These are phyloP conservation scores for Trametes hirsuta DNA, from an alignment of 1,284 basidiomycete genomes.

Conservation along the genomic window DNA sequence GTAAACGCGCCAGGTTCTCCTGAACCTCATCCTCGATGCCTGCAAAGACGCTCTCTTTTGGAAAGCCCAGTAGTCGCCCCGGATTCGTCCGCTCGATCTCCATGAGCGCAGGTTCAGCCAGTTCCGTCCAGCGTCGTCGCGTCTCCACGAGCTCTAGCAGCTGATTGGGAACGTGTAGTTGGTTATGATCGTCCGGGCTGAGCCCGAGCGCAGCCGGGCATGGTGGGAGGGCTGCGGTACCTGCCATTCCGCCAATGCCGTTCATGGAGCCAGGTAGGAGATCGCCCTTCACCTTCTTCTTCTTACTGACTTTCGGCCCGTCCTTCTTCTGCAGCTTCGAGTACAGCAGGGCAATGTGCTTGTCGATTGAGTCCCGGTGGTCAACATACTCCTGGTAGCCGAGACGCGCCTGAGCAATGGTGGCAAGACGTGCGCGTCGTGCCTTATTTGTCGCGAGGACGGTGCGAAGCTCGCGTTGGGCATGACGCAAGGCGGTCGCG, in stretches of 20 bases:
- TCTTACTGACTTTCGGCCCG: conserved; percentile 64
- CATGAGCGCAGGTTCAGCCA: conserved; percentile 68
- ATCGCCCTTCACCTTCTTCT: conserved; percentile 64
- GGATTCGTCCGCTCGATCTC: conserved; percentile 64
- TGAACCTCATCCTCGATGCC: conserved; percentile 69
- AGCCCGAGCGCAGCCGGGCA: conserved; percentile 72
- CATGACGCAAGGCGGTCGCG: conserved; percentile 85
- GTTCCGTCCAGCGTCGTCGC: conserved; percentile 73
- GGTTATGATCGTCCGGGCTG: conserved; percentile 66
- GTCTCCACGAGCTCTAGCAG: conserved; percentile 72
- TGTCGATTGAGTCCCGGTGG: conserved; percentile 80
- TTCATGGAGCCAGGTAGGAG: conserved; percentile 45
- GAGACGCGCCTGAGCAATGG: conserved; percentile 84
- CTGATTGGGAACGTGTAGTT: conserved; percentile 70
- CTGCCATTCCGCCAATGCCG: conserved; percentile 23
- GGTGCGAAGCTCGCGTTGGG: conserved; percentile 79
- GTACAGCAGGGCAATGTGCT: conserved; percentile 73
- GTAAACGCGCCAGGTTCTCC: conserved; percentile 42
- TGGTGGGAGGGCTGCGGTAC: conserved; percentile 38
- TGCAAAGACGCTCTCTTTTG: conserved; percentile 71
- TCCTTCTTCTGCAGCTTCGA: conserved; percentile 78
- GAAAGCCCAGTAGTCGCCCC: conserved; percentile 75
- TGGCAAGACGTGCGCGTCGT: conserved; percentile 74
- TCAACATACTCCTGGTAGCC: conserved; percentile 90
- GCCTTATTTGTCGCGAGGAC: conserved; percentile 84